Percentiles rank a stretch among this genome's conserved stretches.
These are phyloP conservation scores for Ceratopteris richardii DNA, from an alignment of 75 land plant species.

Conservation along the genomic window DNA sequence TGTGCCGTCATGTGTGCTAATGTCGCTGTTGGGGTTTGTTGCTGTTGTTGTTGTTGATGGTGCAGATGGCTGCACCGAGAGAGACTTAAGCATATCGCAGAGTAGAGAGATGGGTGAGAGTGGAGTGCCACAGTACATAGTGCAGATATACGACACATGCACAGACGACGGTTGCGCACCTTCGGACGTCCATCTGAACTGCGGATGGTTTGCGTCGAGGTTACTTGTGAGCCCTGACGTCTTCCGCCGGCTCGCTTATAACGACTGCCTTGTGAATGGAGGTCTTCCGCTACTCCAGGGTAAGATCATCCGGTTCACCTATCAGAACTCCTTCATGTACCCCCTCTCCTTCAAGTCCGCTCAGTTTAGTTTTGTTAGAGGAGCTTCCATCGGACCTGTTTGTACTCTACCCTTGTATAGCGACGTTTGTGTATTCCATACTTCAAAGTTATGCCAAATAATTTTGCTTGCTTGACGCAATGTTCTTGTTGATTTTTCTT, in stretches of 20 bases:
- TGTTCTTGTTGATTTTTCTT: too few relatives aligned
- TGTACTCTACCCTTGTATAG: too few relatives aligned
- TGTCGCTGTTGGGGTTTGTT: too few relatives aligned
- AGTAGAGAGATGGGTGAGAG: conserved; percentile 19
- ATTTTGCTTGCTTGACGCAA: too few relatives aligned
- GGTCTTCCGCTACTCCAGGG: conserved; percentile 20
- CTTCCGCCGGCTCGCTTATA: conserved; percentile 20
- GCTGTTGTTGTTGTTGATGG: too few relatives aligned
- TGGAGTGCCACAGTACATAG: conserved; percentile 77
- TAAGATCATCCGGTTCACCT: conserved; percentile 19
- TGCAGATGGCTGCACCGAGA: not conserved
- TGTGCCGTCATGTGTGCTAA: too few relatives aligned
- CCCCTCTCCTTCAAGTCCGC: conserved; percentile 29
- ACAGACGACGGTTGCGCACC: conserved; percentile 41
- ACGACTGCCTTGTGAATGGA: conserved; percentile 38
- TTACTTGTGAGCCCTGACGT: conserved; percentile 17
- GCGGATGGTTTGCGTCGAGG: conserved; percentile 54
- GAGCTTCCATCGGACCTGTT: too few relatives aligned
- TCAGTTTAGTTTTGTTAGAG: conserved; percentile 34
- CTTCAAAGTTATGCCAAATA: too few relatives aligned
- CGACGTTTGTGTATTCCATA: too few relatives aligned
- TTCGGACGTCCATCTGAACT: conserved; percentile 44
- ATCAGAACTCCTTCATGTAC: conserved; percentile 31
- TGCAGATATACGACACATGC: conserved; percentile 58
- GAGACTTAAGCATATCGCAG: conserved; percentile 14